A percentile compares a stretch with the other conserved stretches of the same genome.
phyloP scores from a whole-genome alignment of 441 rosid species.

The Kokia cookei region DNA sequence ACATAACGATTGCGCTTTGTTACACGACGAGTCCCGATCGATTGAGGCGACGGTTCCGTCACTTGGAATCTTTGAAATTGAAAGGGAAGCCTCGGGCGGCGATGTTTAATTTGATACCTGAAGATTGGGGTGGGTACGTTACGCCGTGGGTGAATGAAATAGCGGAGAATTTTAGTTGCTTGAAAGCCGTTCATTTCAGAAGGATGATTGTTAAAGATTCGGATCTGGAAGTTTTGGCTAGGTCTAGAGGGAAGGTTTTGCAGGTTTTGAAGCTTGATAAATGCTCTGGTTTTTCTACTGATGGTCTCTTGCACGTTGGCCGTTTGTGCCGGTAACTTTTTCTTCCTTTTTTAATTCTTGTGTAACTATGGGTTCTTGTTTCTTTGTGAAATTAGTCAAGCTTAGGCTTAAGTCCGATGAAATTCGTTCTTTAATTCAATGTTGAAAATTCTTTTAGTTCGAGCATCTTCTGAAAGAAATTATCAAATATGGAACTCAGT shows the following conservation, averaged over 20 bases:
- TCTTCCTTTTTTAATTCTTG: background rate
- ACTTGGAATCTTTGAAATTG: conserved; percentile 70
- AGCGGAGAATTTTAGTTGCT: conserved; percentile 33
- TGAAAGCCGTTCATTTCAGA: conserved; percentile 63
- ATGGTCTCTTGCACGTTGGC: conserved; percentile 64
- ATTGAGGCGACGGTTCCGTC: conserved; percentile 47
- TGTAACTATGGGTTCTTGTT: background rate
- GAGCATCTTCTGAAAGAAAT: background rate
- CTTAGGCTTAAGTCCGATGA: too few relatives aligned
- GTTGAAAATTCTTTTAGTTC: background rate
- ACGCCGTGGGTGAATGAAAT: conserved; percentile 74
- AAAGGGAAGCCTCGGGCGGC: conserved; percentile 90
- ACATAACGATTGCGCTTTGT: conserved; percentile 78
- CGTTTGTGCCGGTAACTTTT: conserved; percentile 61
- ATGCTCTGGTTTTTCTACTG: conserved; percentile 79
- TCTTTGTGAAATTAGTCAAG: background rate
- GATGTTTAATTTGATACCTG: conserved; percentile 83
- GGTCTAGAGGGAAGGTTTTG: conserved; percentile 37
- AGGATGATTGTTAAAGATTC: conserved; percentile 76
- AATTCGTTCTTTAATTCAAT: too few relatives aligned
- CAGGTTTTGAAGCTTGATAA: conserved; percentile 67
- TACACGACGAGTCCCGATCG: conserved; percentile 71
- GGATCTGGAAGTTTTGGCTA: conserved; percentile 64
- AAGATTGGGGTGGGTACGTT: conserved; percentile 81
- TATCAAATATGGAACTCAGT: background rate